Base-by-base conservation (phyloP, 2,329 filamentous ascomycete species). In the Shiraia bambusicola region DNA sequence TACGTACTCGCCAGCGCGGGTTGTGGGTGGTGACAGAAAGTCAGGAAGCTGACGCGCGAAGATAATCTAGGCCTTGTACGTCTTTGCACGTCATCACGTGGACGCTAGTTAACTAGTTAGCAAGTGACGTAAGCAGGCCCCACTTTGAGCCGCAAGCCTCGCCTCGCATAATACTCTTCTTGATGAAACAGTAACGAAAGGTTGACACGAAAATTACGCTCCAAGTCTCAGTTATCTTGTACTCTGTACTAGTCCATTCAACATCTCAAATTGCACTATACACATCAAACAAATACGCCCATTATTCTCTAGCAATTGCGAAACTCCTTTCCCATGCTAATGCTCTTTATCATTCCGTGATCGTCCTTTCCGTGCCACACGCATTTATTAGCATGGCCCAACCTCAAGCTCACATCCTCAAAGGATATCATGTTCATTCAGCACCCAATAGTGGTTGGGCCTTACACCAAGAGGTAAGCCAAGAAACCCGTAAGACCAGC, bases 401-500 rank as follows among this genome's bases (percentile, higher is more conserved):
- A 22, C 19, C 8, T 31, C 28, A 32, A 17, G 28, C 12, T 45
- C 34, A 28, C 33, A 39, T 24, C 5, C 35, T 43, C 16, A 24
- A 31, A 28, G 45, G 52, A 49, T 52, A 57, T 59, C 40, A 38
- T 47, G 37, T 28, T 27, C 36, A 22, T 30, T 38, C 41, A 28
- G 33, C 13, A 28, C 26, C 40, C 34, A 25, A 25, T 38, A 25
- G 12, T 37, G n/a, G 22, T 32, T 25, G 10, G 29, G 34, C 16
- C 39, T 58, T 61, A 65, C 40, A 66, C 49, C 39, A 65, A 46
- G 46, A 63, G 49, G 54, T 61, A 66, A 16, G 61, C 56, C 36
- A 64, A 57, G 30, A 57, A 43, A 41, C 58, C 54, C 11, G 60
- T 43, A 22, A 59, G 45, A 56, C 60, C 60, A 34, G 61, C 52